phyloP scores from a whole-genome alignment of 2,329 filamentous ascomycete species.

The Clarireedia sp. region DNA sequence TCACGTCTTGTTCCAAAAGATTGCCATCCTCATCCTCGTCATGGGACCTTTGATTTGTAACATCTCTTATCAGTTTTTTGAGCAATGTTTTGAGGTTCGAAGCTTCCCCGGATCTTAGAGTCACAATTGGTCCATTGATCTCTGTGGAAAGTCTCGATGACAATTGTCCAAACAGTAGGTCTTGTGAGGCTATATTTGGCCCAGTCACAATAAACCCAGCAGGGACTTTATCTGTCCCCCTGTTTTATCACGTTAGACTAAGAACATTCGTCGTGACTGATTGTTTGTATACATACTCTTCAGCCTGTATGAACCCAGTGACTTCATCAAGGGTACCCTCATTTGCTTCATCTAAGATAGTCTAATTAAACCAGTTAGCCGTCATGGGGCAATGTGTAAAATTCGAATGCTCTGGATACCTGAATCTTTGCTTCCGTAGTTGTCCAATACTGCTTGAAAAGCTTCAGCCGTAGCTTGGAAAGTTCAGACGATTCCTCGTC shows the following conservation, averaged over 20 bases:
- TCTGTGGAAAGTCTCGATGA: constrained; percentile 45
- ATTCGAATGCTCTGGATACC: constrained; percentile 29
- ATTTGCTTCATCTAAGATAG: constrained; percentile 54
- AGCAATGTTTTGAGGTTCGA: constrained; percentile 64
- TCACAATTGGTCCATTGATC: constrained; percentile 49
- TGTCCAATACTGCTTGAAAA: constrained; percentile 58
- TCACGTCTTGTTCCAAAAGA: constrained; percentile 40
- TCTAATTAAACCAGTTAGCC: constrained; percentile 31
- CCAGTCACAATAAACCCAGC: constrained; percentile 69
- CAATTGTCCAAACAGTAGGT: constrained; percentile 65
- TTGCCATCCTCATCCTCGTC: constrained; percentile 47
- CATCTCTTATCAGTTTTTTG: constrained; percentile 65
- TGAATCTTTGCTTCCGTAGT: constrained; percentile 56
- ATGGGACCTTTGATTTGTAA: constrained; percentile 39
- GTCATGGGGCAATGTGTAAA: constrained; percentile 12
- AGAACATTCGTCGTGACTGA: background rate
- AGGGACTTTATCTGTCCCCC: constrained; percentile 34
- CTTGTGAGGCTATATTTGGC: constrained; percentile 69
- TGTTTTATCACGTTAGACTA: constrained; percentile 8
- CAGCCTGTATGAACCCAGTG: constrained; percentile 40
- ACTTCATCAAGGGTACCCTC: constrained; percentile 52
- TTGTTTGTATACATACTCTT: constrained; percentile 1
- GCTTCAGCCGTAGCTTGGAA: constrained; percentile 45
- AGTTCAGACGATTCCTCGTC: constrained; percentile 44
- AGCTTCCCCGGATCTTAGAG: constrained; percentile 63